Percentiles rank a stretch among this genome's conserved stretches.
phyloP scores from a whole-genome alignment of 2,329 filamentous ascomycete species.

The Penicillium sp. region DNA sequence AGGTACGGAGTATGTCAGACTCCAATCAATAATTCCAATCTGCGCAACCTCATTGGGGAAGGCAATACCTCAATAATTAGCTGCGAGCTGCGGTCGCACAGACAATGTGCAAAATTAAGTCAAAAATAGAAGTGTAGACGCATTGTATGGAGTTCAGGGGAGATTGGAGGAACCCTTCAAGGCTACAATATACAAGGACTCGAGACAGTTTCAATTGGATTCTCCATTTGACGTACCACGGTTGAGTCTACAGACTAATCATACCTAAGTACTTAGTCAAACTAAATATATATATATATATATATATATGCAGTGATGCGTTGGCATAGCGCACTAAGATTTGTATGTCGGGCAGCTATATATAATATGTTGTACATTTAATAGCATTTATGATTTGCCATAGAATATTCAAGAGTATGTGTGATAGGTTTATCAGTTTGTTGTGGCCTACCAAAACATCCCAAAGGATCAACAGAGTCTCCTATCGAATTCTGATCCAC shows the following conservation, averaged over 20 bases:
- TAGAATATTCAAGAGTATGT: too few relatives aligned
- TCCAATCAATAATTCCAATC: background rate
- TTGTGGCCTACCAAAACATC: too few relatives aligned
- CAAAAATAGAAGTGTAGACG: too few relatives aligned
- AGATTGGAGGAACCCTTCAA: background rate
- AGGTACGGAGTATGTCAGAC: background rate
- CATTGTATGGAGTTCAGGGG: background rate
- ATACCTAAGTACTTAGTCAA: background rate
- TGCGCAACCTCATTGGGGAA: background rate
- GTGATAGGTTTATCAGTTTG: too few relatives aligned
- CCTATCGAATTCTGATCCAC: slow-evolving; percentile 14
- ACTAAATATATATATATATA: background rate
- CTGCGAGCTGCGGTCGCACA: background rate
- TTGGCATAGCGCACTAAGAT: slow-evolving; percentile 11
- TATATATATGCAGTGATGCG: slow-evolving; percentile 13
- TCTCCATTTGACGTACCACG: slow-evolving; percentile 8
- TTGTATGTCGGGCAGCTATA: slow-evolving; percentile 14
- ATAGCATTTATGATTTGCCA: too few relatives aligned
- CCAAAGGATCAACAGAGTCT: too few relatives aligned
- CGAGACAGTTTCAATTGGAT: too few relatives aligned
- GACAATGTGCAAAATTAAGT: background rate
- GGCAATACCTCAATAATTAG: slow-evolving; percentile 5
- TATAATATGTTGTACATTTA: background rate
- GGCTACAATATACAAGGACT: background rate
- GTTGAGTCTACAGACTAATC: slow-evolving; percentile 11